A percentile compares a stretch with the other conserved stretches of the same genome.
Evolutionary conservation across 2,329 filamentous ascomycete genomes (phyloP).

Genomic region (Zymoseptoria brevis): DNA sequence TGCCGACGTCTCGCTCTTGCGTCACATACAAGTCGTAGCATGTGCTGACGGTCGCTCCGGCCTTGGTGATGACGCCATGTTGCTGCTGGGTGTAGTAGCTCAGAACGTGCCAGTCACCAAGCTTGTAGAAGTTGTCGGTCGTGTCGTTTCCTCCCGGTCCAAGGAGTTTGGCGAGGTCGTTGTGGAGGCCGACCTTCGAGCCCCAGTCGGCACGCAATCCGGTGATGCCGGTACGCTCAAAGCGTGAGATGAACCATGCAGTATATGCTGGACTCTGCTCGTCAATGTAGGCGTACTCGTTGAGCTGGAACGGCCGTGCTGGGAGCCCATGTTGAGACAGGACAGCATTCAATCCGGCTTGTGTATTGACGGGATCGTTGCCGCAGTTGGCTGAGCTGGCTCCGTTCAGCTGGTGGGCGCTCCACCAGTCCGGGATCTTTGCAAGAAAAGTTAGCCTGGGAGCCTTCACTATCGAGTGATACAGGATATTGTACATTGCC

Average conservation of each 20-base stretch:
- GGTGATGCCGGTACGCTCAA: neutral
- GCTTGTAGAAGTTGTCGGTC: neutral
- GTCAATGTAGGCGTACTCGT: neutral
- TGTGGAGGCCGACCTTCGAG: neutral
- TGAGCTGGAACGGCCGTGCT: neutral
- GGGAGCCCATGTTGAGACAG: neutral
- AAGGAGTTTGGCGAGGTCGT: neutral
- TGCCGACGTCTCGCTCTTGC: neutral
- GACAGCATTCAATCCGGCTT: neutral
- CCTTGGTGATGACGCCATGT: neutral
- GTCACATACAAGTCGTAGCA: constrained; percentile 1
- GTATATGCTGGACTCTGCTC: constrained; percentile 1
- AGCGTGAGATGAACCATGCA: neutral
- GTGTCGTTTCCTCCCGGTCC: neutral
- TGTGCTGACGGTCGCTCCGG: neutral
- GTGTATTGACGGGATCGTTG: neutral
- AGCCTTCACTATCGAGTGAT: neutral
- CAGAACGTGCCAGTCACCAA: constrained; percentile 1
- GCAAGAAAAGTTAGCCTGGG: neutral
- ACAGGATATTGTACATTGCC: neutral
- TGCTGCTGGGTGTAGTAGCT: neutral
- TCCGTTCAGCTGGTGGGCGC: neutral
- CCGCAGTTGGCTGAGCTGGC: neutral
- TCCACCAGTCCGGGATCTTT: neutral
- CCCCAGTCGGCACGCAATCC: neutral